Evolutionary conservation across 1,284 basidiomycete species (phyloP).

Genomic region (Trametes polyzona): DNA sequence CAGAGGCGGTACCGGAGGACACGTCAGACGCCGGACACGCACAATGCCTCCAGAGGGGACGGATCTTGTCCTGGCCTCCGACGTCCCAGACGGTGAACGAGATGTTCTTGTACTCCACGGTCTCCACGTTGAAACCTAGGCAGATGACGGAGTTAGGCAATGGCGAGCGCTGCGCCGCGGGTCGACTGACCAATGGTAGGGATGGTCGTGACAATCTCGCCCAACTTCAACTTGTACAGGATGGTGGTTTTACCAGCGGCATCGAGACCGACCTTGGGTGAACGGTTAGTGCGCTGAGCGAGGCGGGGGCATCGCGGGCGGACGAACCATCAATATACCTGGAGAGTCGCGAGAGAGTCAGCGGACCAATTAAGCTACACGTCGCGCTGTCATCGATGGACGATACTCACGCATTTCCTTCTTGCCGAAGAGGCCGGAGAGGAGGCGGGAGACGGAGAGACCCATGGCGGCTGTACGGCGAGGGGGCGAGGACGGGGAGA

Average conservation of each 20-base stretch:
- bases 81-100: slow-evolving; percentile 93
- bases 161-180: not conserved
- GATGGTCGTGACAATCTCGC: slow-evolving; percentile 99
- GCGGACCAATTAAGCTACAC: slow-evolving; percentile 24
- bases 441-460: slow-evolving; percentile 82
- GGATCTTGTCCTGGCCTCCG: slow-evolving; percentile 87
- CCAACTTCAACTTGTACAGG: slow-evolving; percentile 97
- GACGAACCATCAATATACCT: slow-evolving; percentile 78
- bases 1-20: slow-evolving; percentile 19
- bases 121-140: slow-evolving; percentile 99
- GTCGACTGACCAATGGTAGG: slow-evolving; percentile 90
- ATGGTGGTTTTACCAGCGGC: slow-evolving; percentile 99
- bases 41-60: slow-evolving; percentile 99
- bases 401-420: slow-evolving; percentile 94
- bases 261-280: slow-evolving; percentile 88
- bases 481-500: slow-evolving; percentile 19
- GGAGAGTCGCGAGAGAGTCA: slow-evolving; percentile 29
- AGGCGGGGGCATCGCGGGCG: slow-evolving; percentile 8
- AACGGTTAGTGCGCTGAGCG: slow-evolving; percentile 8
- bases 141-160: slow-evolving; percentile 1
- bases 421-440: slow-evolving; percentile 94
- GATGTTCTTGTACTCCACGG: slow-evolving; percentile 92
- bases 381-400: slow-evolving; percentile 33
- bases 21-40: slow-evolving; percentile 40
- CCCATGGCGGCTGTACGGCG: slow-evolving; percentile 62